Evolutionary conservation across 208 protist genomes (phyloP).

Genomic region (Acanthamoeba royreba): DNA sequence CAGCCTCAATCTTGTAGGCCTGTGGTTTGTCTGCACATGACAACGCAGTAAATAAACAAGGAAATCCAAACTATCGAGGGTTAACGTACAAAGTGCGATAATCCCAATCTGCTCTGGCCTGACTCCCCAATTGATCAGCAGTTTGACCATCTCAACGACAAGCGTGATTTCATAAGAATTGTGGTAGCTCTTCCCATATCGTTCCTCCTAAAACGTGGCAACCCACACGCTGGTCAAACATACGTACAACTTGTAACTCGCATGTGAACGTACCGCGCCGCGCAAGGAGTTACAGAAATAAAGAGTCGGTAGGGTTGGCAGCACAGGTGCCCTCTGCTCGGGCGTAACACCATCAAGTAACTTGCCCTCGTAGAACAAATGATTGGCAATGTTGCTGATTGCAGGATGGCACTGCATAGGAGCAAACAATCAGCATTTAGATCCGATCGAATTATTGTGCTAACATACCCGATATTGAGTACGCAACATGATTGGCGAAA

Average conservation of each 20-base stretch:
- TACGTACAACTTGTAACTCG: background rate
- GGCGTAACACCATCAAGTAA: slow-evolving; percentile 66
- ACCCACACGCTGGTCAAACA: too few relatives aligned
- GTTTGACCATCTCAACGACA: slow-evolving; percentile 56
- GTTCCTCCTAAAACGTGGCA: slow-evolving; percentile 38
- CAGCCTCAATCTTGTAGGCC: slow-evolving; percentile 31
- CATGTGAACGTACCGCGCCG: background rate
- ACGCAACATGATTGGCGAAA: slow-evolving; percentile 70
- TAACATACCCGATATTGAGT: slow-evolving; percentile 82
- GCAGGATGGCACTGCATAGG: slow-evolving; percentile 76
- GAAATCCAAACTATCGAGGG: too few relatives aligned
- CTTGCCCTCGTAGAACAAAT: slow-evolving; percentile 67
- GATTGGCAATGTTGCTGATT: slow-evolving; percentile 71
- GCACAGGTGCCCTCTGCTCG: slow-evolving; percentile 47
- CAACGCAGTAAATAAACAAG: background rate
- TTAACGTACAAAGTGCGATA: slow-evolving; percentile 73
- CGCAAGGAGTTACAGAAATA: slow-evolving; percentile 50
- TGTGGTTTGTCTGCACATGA: slow-evolving; percentile 68
- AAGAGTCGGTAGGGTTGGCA: slow-evolving; percentile 44
- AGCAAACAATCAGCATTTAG: background rate
- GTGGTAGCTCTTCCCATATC: slow-evolving; percentile 35
- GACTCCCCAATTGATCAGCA: slow-evolving; percentile 54
- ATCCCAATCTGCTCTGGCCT: slow-evolving; percentile 67
- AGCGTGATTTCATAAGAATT: slow-evolving; percentile 65
- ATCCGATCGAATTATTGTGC: too few relatives aligned